phyloP scores from a whole-genome alignment of 306 rosid genomes.

The Lathyrus oleraceus region DNA sequence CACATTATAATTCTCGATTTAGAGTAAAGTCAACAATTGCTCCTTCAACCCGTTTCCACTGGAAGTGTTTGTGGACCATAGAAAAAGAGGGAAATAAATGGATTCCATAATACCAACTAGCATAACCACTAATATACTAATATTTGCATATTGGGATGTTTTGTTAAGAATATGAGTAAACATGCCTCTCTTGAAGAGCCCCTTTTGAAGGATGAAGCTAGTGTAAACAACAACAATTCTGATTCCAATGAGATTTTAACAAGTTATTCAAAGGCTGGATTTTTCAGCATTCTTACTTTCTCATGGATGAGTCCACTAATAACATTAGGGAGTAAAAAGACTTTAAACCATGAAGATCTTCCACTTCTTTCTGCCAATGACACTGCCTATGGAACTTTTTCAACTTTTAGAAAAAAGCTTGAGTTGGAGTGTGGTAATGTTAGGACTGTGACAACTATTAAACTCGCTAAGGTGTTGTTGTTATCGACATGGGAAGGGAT shows the following conservation, averaged over 20 bases:
- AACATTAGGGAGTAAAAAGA: conserved; percentile 59
- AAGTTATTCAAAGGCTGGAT: conserved; percentile 66
- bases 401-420: conserved; percentile 49
- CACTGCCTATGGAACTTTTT: conserved; percentile 52
- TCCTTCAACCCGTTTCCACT: too few species aligned
- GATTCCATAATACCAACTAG: too few species aligned
- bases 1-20: too few species aligned
- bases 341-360: conserved; percentile 74
- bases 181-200: conserved; percentile 52
- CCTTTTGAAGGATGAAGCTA: conserved; percentile 58
- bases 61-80: too few species aligned
- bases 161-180: conserved; percentile 37
- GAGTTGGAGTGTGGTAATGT: conserved; percentile 48
- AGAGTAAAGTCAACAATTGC: too few species aligned
- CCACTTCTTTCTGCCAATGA: conserved; percentile 63
- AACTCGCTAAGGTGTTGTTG: conserved; percentile 55
- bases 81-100: too few species aligned
- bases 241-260: conserved; percentile 44
- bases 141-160: conserved; percentile 27
- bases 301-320: conserved; percentile 77
- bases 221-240: conserved; percentile 12
- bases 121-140: too few species aligned
- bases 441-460: conserved; percentile 50
- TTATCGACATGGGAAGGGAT: conserved; percentile 61
- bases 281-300: conserved; percentile 68